Base-by-base conservation (phyloP, 805 yeast genomes). In the Teunomyces tritomae region DNA sequence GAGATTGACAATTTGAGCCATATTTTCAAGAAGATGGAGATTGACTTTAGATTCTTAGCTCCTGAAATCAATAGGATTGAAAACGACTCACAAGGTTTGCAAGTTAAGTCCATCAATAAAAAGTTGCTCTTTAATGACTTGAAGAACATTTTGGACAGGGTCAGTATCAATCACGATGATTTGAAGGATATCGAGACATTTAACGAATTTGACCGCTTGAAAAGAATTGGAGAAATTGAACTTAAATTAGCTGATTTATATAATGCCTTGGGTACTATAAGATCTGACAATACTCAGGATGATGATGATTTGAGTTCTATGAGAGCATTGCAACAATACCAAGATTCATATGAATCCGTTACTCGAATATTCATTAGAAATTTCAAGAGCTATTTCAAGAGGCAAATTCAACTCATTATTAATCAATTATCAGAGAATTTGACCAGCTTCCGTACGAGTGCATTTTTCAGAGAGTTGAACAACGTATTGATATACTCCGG, bases 21-120 rank as follows among this genome's bases (percentile, higher is more conserved):
- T 28, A 62, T 73, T 16, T 73, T 73, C 61, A 70, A 68, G 49
- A 64, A 59, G 41, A 68, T 70, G 73, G 76, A 71, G 49, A 55
- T 69, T 28, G 69, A 65, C 47, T 68, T 73, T 50, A 67, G 64
- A 43, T 53, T 62, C 34, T 52, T 89, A 32, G 78, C 83, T 10
- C 81, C 81, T 3, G 92, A 87, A 50, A 81, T 91, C 44, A 77
- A 79, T 40, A 79, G 76, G 44, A 82, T 90, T 36, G 96, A 89
- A 59, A 73, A 74, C 30, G 87, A 85, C 59, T 83, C 91, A 2
- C 82, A 85, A 56, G 96, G 96, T 43, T 65, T 89, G 13, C 97
- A 91, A 65, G 85, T 91, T 5, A 84, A 84, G 55, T 81, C 92
- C 4, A 83, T 88, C 39, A 91, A 91, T 66, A 87, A 87, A 63